These are phyloP conservation scores for Paramecium tetraurelia DNA, from an alignment of 73 alveolate genomes.

Conservation along the genomic window DNA sequence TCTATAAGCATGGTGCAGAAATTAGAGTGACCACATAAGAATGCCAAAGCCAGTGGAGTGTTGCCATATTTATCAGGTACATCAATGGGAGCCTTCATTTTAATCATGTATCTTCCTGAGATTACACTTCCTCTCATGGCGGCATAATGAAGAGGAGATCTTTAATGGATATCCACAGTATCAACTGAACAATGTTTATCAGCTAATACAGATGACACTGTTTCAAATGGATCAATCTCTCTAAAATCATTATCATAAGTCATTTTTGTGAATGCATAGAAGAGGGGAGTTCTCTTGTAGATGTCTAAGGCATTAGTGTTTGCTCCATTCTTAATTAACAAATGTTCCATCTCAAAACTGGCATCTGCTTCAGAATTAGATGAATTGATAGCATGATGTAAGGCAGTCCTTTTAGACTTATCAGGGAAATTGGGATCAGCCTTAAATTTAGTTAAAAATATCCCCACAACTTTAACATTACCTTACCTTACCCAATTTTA, in stretches of 20 bases:
- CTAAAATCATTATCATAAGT: slow-evolving; percentile 49
- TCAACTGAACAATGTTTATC: slow-evolving; percentile 63
- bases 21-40: slow-evolving; percentile 72
- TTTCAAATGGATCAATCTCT: slow-evolving; percentile 84
- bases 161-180: slow-evolving; percentile 69
- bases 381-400: slow-evolving; percentile 78
- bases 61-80: slow-evolving; percentile 77
- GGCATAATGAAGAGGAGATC: slow-evolving; percentile 85
- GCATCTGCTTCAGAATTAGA: slow-evolving; percentile 77
- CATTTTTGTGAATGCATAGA: slow-evolving; percentile 79
- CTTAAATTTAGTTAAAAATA: slow-evolving; percentile 37
- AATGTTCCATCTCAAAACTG: slow-evolving; percentile 73
- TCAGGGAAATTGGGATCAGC: slow-evolving; percentile 28
- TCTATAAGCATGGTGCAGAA: slow-evolving; percentile 73
- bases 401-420: slow-evolving; percentile 50
- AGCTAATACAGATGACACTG: slow-evolving; percentile 70
- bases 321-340: slow-evolving; percentile 69
- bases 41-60: slow-evolving; percentile 78
- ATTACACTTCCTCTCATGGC: slow-evolving; percentile 76
- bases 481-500: slow-evolving; percentile 56
- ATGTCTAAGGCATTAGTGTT: slow-evolving; percentile 72
- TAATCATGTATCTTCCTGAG: slow-evolving; percentile 69
- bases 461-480: slow-evolving; percentile 40
- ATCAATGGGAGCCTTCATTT: slow-evolving; percentile 72
- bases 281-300: slow-evolving; percentile 81